Conservation (phyloP, 2,329 filamentous ascomycete genomes). For the Monilinia polystroma region DNA sequence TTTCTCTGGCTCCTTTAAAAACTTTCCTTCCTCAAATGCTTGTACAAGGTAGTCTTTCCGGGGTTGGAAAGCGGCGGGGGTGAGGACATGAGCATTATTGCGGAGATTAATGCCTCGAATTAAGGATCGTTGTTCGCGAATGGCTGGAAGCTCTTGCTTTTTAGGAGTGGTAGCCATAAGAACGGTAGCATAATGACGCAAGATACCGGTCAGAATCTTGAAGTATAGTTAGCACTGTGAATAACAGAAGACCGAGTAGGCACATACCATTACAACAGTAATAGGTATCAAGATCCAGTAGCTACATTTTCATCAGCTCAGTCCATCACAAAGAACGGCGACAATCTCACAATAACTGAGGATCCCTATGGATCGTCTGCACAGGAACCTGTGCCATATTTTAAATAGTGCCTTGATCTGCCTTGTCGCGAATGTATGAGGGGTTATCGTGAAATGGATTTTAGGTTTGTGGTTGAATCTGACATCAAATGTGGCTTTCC, state of each 20-base stretch:
- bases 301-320: slow-evolving; percentile 51
- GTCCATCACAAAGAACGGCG: slow-evolving; percentile 23
- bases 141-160: slow-evolving; percentile 62
- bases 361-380: slow-evolving; percentile 98
- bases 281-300: slow-evolving; percentile 99
- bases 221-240: slow-evolving; percentile 12
- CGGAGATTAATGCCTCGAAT: slow-evolving; percentile 82
- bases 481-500: slow-evolving; percentile 35
- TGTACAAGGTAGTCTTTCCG: slow-evolving; percentile 81
- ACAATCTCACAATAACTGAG: slow-evolving; percentile 82
- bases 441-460: slow-evolving; percentile 17
- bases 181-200: slow-evolving; percentile 95
- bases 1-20: slow-evolving; percentile 83
- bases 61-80: slow-evolving; percentile 70
- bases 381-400: slow-evolving; percentile 80
- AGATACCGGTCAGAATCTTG: slow-evolving; percentile 85
- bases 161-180: slow-evolving; percentile 55
- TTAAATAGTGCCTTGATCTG: slow-evolving; percentile 25
- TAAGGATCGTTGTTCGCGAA: slow-evolving; percentile 84
- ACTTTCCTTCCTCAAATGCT: slow-evolving; percentile 81
- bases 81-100: slow-evolving; percentile 76
- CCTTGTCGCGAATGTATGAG: slow-evolving; percentile 4
- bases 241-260: neutral
- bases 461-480: slow-evolving; percentile 20
- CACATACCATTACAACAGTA: slow-evolving; percentile 84